Base-by-base conservation (phyloP, 1,139 yeast genomes). In the Kodamaea alishanica region DNA sequence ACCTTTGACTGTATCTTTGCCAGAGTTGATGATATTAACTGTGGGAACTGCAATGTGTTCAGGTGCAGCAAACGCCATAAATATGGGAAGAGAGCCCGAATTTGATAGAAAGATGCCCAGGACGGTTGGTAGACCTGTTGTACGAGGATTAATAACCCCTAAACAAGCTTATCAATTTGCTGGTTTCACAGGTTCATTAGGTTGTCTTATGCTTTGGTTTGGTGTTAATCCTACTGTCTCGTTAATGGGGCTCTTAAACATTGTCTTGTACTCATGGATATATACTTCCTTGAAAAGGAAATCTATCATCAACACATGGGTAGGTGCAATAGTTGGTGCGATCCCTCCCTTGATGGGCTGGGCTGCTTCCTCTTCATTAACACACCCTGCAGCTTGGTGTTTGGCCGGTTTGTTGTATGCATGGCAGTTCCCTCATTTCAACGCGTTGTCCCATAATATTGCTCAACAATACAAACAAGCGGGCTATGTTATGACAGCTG, bases 281-380 rank as follows among this genome's bases (percentile, higher is more conserved):
- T 92, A 92, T 64, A 92, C 99, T 0, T 84, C 97, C 0, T 67
- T 94, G 56, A 92, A 92, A 56, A 74, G 99, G 40, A 78, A 73
- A 47, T 81, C 88, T 12, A 92, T 92, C 36, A 59, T 85, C 33
- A 92, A 92, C 60, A 92, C 99, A 1, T 92, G 99, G 99, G 94
- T 92, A 1, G 99, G 99, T 20, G 98, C 98, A 1, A 59, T 94
- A 7, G 98, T 94, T 2, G 99, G 99, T 4, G 97, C 97, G 0
- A 85, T 92, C 30, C 98, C 99, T 1, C 99, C 99, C 26, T 72
- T 94, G 38, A 92, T 92, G 99, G 99, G 99, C 2, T 92, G 98
- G 98, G 96, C 96, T 1, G 96, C 97, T 0, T 85, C 96, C 4
- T 79, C 87, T 2, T 79, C 95, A 1, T 65, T 92, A 36, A 52